Conservation (phyloP, 768 basidiomycete species). For the Sarcodon aspratus region DNA sequence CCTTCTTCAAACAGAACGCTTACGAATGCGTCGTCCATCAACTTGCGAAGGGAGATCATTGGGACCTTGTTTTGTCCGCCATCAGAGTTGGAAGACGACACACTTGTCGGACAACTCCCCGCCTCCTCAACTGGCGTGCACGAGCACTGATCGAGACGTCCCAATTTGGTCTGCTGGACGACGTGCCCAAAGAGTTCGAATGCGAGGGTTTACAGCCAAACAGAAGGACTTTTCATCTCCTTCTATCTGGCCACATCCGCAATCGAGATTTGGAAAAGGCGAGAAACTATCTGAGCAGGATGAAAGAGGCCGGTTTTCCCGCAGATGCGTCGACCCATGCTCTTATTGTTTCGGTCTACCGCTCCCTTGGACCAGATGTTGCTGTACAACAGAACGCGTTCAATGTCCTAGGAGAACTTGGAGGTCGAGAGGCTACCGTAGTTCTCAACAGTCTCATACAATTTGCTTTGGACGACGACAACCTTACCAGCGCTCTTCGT, state of each 20-base stretch:
- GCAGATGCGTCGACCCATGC: constrained; percentile 49
- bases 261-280: constrained; percentile 54
- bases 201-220: constrained; percentile 33
- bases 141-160: constrained; percentile 47
- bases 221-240: constrained; percentile 56
- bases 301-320: constrained; percentile 45
- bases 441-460: constrained; percentile 65
- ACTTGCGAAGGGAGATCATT: constrained; percentile 33
- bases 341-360: constrained; percentile 45
- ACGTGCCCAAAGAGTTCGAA: constrained; percentile 39
- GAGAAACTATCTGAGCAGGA: constrained; percentile 36
- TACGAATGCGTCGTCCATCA: constrained; percentile 48
- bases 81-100: constrained; percentile 38
- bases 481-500: constrained; percentile 33
- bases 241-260: constrained; percentile 56
- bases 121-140: constrained; percentile 62
- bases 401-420: constrained; percentile 30
- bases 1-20: constrained; percentile 34
- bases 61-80: constrained; percentile 37
- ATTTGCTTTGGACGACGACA: constrained; percentile 42
- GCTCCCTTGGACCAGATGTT: constrained; percentile 44
- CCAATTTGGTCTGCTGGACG: constrained; percentile 32
- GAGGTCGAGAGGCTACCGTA: constrained; percentile 28
- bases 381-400: constrained; percentile 43
- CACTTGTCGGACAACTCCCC: constrained; percentile 34